Base-by-base conservation (phyloP, 192 early-diverging fungal species). In the Funneliformis geosporum region DNA sequence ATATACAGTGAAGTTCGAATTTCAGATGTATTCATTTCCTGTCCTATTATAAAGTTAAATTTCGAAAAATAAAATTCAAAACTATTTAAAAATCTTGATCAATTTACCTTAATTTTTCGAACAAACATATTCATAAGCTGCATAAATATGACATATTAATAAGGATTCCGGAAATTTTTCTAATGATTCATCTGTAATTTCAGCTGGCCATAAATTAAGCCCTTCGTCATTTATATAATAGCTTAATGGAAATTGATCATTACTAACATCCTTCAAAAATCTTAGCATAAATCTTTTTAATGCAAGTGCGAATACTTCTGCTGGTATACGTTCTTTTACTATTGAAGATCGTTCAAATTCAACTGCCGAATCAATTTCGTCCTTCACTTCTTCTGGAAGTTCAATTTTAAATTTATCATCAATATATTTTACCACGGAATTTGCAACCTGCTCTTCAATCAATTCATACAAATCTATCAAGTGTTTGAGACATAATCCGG, bases 261-360 rank as follows among this genome's bases (percentile, higher is more conserved):
- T 40, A 61, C 5, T 44, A 23, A 40, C 14, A 27, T 42, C 39
- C 33, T 33, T 33, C 8, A 80, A 23, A n/a, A 60, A 75, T 46
- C 79, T 46, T 75, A 62, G 40, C 55, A 75, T 75, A 76, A 80
- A 80, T 43, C 79, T 14, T 39, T 69, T 78, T 66, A 78, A 69
- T 40, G 76, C 60, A 11, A 21, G 47, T 28, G 25, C 61, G 73
- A 78, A 69, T 33, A 25, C 10, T 28, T 38, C 68, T 27, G 79
- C 23, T 11, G 71, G 39, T 39, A 79, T 60, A 9, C 38, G 6
- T 25, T 6, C 6, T 8, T n/a, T 66, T 71, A 6, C 16, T 6
- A 3, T 40, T 39, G 67, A 23, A 25, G 16, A 6, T 79, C 39
- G 40, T 44, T 61, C 62, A 23, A 65, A 23, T 10, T 61, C 75